Percentiles rank a stretch among this genome's conserved stretches.
These are phyloP conservation scores for Collybiopsis luxurians DNA, from an alignment of 768 basidiomycete genomes.

Conservation along the genomic window DNA sequence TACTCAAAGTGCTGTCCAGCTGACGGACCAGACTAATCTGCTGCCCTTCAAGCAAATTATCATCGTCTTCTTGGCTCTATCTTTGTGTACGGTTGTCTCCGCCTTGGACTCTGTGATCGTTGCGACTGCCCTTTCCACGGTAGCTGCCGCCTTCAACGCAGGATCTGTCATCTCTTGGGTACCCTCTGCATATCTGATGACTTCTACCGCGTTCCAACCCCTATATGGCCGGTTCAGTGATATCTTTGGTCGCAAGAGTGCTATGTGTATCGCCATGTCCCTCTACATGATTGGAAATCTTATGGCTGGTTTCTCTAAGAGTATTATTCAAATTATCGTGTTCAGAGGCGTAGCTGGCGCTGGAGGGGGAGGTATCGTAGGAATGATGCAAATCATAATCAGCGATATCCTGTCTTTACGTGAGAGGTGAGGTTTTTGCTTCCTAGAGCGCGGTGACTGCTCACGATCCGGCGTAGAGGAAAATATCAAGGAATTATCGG, in stretches of 20 bases:
- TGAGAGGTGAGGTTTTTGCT: conserved; percentile 42
- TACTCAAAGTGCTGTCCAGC: conserved; percentile 14
- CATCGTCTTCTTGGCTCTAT: conserved; percentile 58
- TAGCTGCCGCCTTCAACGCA: conserved; percentile 63
- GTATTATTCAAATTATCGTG: conserved; percentile 65
- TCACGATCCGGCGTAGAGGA: conserved; percentile 37
- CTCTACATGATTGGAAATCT: conserved; percentile 67
- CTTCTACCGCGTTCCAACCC: conserved; percentile 62
- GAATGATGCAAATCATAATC: conserved; percentile 68
- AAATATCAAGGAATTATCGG: conserved; percentile 79
- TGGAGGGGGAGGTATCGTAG: conserved; percentile 70
- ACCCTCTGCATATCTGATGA: conserved; percentile 68
- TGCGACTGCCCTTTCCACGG: conserved; percentile 71
- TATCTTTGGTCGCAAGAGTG: conserved; percentile 64
- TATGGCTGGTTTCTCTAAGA: conserved; percentile 62
- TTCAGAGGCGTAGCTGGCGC: conserved; percentile 67
- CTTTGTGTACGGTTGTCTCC: conserved; percentile 59
- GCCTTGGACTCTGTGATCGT: conserved; percentile 71
- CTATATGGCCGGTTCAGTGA: conserved; percentile 63
- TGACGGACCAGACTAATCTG: conserved; percentile 78
- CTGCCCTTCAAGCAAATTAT: conserved; percentile 64
- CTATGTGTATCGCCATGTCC: conserved; percentile 54
- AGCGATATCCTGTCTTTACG: conserved; percentile 72
- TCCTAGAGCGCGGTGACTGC: not conserved
- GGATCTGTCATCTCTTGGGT: conserved; percentile 69